Base-by-base conservation (phyloP, 306 rosid genomes). In the Malus fusca region DNA sequence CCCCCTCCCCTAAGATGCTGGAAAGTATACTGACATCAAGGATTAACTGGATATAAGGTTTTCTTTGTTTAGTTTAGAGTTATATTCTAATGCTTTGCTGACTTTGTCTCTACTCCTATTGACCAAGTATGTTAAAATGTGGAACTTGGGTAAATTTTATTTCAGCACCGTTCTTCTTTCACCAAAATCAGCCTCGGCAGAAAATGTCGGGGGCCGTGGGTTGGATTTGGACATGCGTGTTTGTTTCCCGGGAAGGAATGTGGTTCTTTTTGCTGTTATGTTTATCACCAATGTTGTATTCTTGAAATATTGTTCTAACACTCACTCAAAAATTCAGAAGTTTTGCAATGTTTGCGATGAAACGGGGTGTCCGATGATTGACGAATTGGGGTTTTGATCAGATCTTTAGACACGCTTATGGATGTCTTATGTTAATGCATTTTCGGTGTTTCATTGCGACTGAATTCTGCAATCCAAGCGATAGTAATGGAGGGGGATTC, bases 11-110 rank as follows among this genome's bases (percentile, higher is more conserved):
- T 43, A 46, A 44, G 70, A 28, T 64, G 73, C 65, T 72, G 81
- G 81, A 77, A 51, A 19, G 12, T 76, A 61, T 28, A 79, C 81
- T 66, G 53, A 67, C 84, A 37, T 22, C 43, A 72, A 58, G 65
- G 74, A 25, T 65, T 55, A 43, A 35, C 55, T 44, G 59, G 61
- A 65, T 81, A 58, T 15, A 63, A 52, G 73, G 66, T 8, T 76
- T 52, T 26, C 68, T 21, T 62, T 64, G 66, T 44, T 43, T 58
- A 46, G 75, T 68, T 58, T 53, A 42, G 40, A 9, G 5, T 33
- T 33, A 8, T 26, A 31, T 46, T 42, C 22, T 62, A 19, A 48
- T 25, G 22, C 71, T 37, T 19, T 53, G 67, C 63, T 6, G 35
- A 74, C 70, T 26, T 5, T 28, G 22, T n/a, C n/a, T 31, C n/a